Base-by-base conservation (phyloP, 2,329 filamentous ascomycete genomes). In the Botrytis tulipae region DNA sequence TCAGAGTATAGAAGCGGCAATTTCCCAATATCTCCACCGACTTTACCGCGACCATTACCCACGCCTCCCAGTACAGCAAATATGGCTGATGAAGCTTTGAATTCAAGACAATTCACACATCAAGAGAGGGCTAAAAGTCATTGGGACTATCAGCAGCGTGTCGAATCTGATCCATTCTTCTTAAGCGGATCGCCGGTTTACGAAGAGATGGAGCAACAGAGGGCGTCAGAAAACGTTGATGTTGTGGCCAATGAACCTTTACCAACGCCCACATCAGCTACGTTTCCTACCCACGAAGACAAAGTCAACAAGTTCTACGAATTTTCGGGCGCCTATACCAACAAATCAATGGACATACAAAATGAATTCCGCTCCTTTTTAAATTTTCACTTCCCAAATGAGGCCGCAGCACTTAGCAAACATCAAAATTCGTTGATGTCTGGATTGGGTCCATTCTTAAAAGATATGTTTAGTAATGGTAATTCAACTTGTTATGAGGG, bases 361-460 rank as follows among this genome's bases (percentile, higher is more conserved):
- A 90, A 91, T 77, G 84, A 85, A 0, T 80, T 91, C 25, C 85
- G 89, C 4, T 84, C 84, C 25, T 80, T 89, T 5, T 82, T 91
- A 0, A 85, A 83, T 66, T 80, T 82, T 3, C 84, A 87, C 74
- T 88, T 90, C 70, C 85, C 86, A 0, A 82, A 84, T 0, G 83
- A 85, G 48, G 82, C 84, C 3, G 78, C 83, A 9, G 84, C 83
- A 2, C 87, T 86, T 72, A 83, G 83, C 10, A 86, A 87, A 66
- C 84, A 86, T 75, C 83, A 83, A 62, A 86, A 85, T 66, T 82
- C 85, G 0, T 79, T 86, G 40, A 80, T 87, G 1, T 84, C 85
- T 0, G 87, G 88, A 61, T 82, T 85, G 61, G 84, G 86, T 29
- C 74, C 78, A 57, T 51, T 80, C 5, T 82, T 79, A 80, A 81